Evolutionary conservation across 1,139 yeast genomes (phyloP).

Genomic region (Suhomyces yuchorum): DNA sequence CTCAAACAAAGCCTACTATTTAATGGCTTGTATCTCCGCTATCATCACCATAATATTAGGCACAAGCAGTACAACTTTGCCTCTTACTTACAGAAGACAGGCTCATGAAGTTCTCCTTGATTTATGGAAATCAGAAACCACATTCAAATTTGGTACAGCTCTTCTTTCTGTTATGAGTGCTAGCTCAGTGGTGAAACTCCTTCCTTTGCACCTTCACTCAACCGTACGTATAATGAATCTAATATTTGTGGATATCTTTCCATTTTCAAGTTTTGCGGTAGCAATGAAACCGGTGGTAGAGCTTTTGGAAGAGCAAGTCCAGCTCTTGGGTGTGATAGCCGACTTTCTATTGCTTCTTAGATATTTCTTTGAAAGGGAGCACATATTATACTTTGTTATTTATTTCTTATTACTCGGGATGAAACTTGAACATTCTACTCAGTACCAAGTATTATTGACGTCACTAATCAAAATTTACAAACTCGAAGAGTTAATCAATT

Average conservation of each 20-base stretch:
- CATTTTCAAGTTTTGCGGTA: slow-evolving; percentile 30
- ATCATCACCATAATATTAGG: neutral
- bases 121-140: neutral
- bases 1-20: neutral
- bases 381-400: slow-evolving; percentile 32
- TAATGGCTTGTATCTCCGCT: neutral
- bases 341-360: slow-evolving; percentile 37
- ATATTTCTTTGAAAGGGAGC: slow-evolving; percentile 31
- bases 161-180: slow-evolving; percentile 29
- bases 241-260: slow-evolving; percentile 38
- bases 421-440: slow-evolving; percentile 46
- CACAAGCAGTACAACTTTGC: neutral
- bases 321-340: slow-evolving; percentile 39
- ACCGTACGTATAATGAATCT: slow-evolving; percentile 42
- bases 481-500: too few species aligned
- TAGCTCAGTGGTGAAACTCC: slow-evolving; percentile 35
- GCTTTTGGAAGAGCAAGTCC: slow-evolving; percentile 38
- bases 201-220: slow-evolving; percentile 51
- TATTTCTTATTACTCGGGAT: slow-evolving; percentile 41
- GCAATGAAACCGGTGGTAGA: slow-evolving; percentile 37
- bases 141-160: slow-evolving; percentile 31
- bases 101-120: neutral
- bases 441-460: slow-evolving; percentile 33
- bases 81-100: neutral
- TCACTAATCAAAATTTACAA: neutral